Base-by-base conservation (phyloP, 208 protist species). In the Borovskyia barvae region DNA sequence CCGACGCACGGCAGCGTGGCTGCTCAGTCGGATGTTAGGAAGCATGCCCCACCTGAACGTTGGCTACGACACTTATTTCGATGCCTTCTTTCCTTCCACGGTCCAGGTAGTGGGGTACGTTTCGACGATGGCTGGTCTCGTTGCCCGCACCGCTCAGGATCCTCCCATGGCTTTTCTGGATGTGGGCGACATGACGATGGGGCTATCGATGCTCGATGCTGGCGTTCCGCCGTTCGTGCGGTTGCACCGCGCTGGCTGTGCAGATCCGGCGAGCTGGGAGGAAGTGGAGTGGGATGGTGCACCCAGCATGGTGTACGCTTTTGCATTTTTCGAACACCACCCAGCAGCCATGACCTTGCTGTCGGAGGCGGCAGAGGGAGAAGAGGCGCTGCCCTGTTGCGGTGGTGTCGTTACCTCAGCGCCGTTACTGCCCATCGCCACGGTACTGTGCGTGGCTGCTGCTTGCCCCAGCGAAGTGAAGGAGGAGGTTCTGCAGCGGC, bases 51-150 rank as follows among this genome's bases (percentile, higher is more conserved):
- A 72, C 22, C 56, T 95, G 15, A 89, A 82, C 65, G 77, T 95
- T 2, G 77, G 81, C 37, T 95, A 87, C 74, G 89, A 95, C 66
- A 81, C 82, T 17, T 92, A 93, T 71, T 95, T 92, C 70, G 85
- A 95, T 47, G 12, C 19, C 40, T 81, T 82, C 45, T 72, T 95
- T 15, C 83, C 81, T 11, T 33, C 58, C 0, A 50, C 64, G 9
- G 57, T 95, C 9, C 80, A 90, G 63, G 82, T 92, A 12, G 76
- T 95, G 20, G 89, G 89, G 33, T 95, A 91, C 58, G 77, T 92
- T 22, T 88, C 89, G 11, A 72, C 77, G 7, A 87, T 94, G 88
- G 72, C 80, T 5, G 83, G 80, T 35, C 70, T 94, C 14, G 63
- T 85, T 14, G 80, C 88, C n/a, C 81, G 79, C 37, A 49, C 41